These are phyloP conservation scores for Microbotryomycetes sp. DNA, from an alignment of 1,284 basidiomycete species.

Conservation along the genomic window DNA sequence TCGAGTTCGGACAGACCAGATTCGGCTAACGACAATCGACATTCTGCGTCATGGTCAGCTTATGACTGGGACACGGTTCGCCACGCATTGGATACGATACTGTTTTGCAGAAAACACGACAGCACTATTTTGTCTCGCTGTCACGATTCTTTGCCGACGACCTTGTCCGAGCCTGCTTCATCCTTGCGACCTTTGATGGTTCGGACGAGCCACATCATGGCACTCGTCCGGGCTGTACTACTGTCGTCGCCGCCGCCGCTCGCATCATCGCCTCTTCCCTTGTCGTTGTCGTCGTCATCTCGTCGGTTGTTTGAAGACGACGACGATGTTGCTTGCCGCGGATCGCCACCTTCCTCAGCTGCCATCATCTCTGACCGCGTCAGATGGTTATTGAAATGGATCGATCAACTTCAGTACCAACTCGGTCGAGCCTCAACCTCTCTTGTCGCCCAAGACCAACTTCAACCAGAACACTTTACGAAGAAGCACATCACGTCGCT, in stretches of 20 bases:
- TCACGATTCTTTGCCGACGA: no score
- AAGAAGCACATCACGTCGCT: background rate
- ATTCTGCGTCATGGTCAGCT: no score
- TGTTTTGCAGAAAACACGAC: no score
- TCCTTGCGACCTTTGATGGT: background rate
- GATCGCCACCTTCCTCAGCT: background rate
- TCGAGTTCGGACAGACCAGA: no score
- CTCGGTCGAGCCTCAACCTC: background rate
- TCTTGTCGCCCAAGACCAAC: background rate
- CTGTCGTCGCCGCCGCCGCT: background rate
- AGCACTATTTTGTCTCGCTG: no score
- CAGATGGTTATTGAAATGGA: background rate
- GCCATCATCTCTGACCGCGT: background rate
- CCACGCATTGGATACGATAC: no score
- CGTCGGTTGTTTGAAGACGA: background rate
- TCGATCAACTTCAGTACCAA: background rate
- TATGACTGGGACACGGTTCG: no score
- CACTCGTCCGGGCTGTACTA: background rate
- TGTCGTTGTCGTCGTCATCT: background rate
- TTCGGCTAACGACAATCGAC: no score
- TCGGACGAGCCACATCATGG: background rate
- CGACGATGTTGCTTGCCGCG: background rate
- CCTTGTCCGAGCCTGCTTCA: background rate
- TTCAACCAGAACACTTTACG: background rate
- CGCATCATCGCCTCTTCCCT: no score